Conservation (phyloP, 139 green algal species). For the Coelastrella sp. region DNA sequence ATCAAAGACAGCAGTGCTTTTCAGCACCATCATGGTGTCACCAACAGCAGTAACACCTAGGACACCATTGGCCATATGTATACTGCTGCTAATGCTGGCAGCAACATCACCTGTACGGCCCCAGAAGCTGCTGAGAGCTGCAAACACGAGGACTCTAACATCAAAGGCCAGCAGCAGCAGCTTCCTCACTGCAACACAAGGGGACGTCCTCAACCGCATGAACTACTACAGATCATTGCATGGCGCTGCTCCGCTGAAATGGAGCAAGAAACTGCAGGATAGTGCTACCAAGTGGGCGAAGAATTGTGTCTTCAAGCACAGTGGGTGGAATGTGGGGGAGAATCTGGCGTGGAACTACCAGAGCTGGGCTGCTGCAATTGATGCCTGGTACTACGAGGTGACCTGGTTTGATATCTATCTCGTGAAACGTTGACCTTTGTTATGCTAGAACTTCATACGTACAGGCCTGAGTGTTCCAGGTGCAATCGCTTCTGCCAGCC, state of each 20-base stretch:
- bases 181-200: not conserved
- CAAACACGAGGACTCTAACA: not conserved
- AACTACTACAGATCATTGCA: not conserved
- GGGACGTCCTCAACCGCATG: not conserved
- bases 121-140: not conserved
- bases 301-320: conserved; percentile 24
- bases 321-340: not conserved
- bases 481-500: too few relatives aligned
- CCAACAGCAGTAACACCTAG: too few relatives aligned
- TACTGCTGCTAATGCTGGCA: too few relatives aligned
- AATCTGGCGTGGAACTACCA: conserved; percentile 16
- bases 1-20: too few relatives aligned
- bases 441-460: too few relatives aligned
- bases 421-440: too few relatives aligned
- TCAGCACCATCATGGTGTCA: too few relatives aligned
- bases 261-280: conserved; percentile 2
- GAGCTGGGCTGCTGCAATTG: not conserved
- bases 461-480: too few relatives aligned
- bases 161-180: not conserved
- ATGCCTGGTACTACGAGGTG: conserved; percentile 24
- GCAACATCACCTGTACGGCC: too few relatives aligned
- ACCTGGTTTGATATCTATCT: not conserved
- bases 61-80: too few relatives aligned
- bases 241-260: not conserved
- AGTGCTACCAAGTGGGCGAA: not conserved